Base-by-base conservation (phyloP, 441 rosid species). In the Gossypium gossypioides region DNA sequence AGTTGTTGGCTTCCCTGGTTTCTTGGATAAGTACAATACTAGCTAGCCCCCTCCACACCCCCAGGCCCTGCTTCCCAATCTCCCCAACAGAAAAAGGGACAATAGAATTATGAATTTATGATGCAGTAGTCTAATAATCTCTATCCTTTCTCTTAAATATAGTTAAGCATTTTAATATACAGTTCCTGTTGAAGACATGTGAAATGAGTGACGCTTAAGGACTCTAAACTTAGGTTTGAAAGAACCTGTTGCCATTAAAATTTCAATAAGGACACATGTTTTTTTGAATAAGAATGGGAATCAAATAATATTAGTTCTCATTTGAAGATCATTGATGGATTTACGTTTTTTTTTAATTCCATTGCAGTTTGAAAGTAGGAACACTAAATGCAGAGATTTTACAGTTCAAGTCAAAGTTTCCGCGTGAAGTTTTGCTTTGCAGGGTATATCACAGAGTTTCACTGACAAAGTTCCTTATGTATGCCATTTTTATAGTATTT, bases 351-450 rank as follows among this genome's bases (percentile, higher is more conserved):
- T 54, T 2, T 8, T 1, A 37, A 54, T 74, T 72, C 75, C 54
- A 32, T 62, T 84, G 84, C 86, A 92, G 99, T 82, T 78, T 95
- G 63, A 92, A 95, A 80, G 95, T 87, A 82, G 99, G 99, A 75
- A 89, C 85, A 21, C 95, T 95, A 51, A 95, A 92, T 78, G 82
- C 85, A 76, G 99, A 95, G 87, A 86, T 95, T 24, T 76, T 95
- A 90, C 97, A 86, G 81, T 92, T 92, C 83, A 95, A 95, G 82
- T 85, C 96, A 74, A 89, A 81, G 81, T 95, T 92, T 84, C 97
- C 99, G 21, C 96, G 96, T 1, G 98, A 95, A 85, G 87, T 95
- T 75, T 87, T 95, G 79, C 96, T 95, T 42, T 95, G 99, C 87
- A 89, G 98, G 81, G 99, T 95, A 88, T 80, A 90, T 74, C 52